Base-by-base conservation (phyloP, 2,329 filamentous ascomycete species). In the Calonectria honghensis region DNA sequence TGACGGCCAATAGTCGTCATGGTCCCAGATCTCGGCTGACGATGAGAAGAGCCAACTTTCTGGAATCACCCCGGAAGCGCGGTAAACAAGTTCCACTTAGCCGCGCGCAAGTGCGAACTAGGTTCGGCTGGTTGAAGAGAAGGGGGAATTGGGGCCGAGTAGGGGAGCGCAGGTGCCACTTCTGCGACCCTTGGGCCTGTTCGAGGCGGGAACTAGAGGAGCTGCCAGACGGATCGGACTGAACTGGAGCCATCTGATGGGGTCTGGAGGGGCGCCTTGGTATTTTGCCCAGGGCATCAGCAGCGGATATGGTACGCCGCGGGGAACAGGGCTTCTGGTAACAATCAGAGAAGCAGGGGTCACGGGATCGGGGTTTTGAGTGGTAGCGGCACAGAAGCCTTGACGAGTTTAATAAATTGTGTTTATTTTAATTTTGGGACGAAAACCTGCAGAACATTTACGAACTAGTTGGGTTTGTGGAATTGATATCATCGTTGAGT, bases 81-180 rank as follows among this genome's bases (percentile, higher is more conserved):
- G 71, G 48, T 41, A 73, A 69, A 59, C 13, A 50, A 14, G 35
- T 65, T 65, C 37, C 50, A 41, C 32, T 41, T 68, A 63, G 63
- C 39, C 66, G 71, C 71, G 71, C 66, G 57, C 51, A 24, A 63
- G 39, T 66, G 63, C 31, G 31, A 10, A n/a, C n/a, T 41, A 32
- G 52, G 31, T 45, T 50, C 24, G 54, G 35, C 29, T 64, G 6
- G 24, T 31, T 31, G 29, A 50, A 41, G 71, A 51, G 66, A 69
- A 54, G 35, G 72, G 66, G 61, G 67, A 66, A 65, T 48, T 31
- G 27, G 52, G 52, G 66, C 13, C 4, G 6, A 45, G 63, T 39
- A 50, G 6, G 32, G 52, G 69, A 73, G 72, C 69, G 67, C 67
- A 73, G 59, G 67, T 45, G 51, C 59, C 72, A 70, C 67, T 24